Conservation (phyloP, 2,329 filamentous ascomycete genomes). For the Cordyceps tenuipes region DNA sequence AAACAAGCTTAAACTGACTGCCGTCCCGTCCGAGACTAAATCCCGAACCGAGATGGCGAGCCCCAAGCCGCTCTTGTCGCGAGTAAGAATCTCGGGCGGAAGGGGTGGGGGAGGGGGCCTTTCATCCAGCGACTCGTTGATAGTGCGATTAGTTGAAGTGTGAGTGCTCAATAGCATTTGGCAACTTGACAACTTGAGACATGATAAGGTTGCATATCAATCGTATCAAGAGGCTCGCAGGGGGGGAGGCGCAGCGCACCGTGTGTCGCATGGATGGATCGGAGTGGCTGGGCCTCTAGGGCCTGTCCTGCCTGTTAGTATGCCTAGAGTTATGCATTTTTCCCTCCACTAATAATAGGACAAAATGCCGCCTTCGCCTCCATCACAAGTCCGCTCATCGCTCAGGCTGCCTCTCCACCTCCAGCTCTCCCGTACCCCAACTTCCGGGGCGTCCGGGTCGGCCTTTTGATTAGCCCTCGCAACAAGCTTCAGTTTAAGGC, state of each 20-base stretch:
- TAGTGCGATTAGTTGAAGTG: not conserved
- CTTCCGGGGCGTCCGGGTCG: not conserved
- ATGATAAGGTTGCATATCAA: too few relatives aligned
- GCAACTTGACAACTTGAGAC: not conserved
- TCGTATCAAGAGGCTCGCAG: too few relatives aligned
- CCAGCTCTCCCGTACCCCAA: not conserved
- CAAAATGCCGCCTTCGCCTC: not conserved
- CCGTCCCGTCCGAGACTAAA: not conserved
- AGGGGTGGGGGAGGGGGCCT: not conserved
- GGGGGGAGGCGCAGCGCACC: not conserved
- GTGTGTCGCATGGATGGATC: constrained; percentile 3
- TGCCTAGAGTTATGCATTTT: too few relatives aligned
- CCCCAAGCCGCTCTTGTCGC: not conserved
- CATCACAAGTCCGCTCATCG: not conserved
- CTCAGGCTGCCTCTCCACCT: not conserved
- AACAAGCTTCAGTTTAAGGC: constrained; percentile 9
- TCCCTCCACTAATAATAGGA: not conserved
- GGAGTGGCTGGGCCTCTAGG: not conserved
- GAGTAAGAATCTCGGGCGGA: not conserved
- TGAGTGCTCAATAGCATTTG: not conserved
- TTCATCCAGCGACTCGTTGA: not conserved
- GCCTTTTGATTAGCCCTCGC: not conserved
- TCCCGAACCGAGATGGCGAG: not conserved
- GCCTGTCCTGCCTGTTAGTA: not conserved
- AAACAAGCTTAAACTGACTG: constrained; percentile 8